phyloP scores from a whole-genome alignment of 805 yeast species.

The Wickerhamomyces strasburgensis region DNA sequence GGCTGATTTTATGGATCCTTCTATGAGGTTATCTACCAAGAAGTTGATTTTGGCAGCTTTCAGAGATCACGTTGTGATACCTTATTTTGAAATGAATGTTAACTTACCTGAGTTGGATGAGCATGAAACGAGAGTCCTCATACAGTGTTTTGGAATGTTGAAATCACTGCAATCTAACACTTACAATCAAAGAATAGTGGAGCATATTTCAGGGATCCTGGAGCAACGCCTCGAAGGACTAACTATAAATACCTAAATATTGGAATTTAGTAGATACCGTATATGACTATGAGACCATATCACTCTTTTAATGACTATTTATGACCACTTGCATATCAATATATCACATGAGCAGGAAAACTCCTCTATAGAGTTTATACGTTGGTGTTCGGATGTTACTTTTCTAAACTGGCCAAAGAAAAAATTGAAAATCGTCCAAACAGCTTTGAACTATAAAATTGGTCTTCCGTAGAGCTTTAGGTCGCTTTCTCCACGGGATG shows the following conservation, averaged over 20 bases:
- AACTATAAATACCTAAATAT: too few species aligned
- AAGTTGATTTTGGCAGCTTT: conserved; percentile 40
- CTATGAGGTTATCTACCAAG: conserved; percentile 29
- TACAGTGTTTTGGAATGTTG: conserved; percentile 61
- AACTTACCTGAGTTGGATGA: conserved; percentile 28
- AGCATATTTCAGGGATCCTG: conserved; percentile 29
- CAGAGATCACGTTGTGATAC: conserved; percentile 49
- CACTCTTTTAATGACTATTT: too few species aligned
- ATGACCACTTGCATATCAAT: too few species aligned
- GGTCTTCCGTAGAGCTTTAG: too few species aligned
- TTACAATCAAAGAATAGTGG: conserved; percentile 54
- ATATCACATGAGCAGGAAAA: too few species aligned
- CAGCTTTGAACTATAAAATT: too few species aligned
- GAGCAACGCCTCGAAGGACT: conserved; percentile 10
- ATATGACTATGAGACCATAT: too few species aligned
- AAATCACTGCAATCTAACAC: conserved; percentile 49
- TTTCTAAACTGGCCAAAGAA: background rate
- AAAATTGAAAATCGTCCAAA: background rate
- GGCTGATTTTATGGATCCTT: conserved; percentile 19
- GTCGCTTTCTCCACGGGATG: too few species aligned
- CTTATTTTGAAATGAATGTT: conserved; percentile 41
- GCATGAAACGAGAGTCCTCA: conserved; percentile 34
- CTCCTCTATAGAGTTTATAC: too few species aligned
- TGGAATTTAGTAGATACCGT: too few species aligned
- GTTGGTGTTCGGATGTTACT: background rate